Percentiles rank a stretch among this genome's conserved stretches.
phyloP scores from a whole-genome alignment of 148 eudicot genomes.

The Cornus suecica region DNA sequence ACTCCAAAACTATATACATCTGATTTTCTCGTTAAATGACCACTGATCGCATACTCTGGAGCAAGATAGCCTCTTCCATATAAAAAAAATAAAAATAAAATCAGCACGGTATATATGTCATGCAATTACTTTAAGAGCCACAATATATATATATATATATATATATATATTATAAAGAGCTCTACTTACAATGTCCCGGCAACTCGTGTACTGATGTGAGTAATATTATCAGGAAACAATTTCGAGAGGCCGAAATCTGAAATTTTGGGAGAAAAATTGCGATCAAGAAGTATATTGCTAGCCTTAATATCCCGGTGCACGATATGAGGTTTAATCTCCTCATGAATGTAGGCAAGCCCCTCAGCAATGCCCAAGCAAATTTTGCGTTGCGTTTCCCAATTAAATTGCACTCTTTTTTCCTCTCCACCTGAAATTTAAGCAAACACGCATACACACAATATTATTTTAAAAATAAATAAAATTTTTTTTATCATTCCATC shows the following conservation, averaged over 20 bases:
- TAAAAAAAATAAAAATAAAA: not conserved
- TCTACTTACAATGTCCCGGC: slow-evolving; percentile 18
- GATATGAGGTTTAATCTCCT: slow-evolving; percentile 6
- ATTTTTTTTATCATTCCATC: not conserved
- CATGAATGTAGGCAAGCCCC: slow-evolving; percentile 16
- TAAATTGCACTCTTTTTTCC: not conserved
- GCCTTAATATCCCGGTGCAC: slow-evolving; percentile 19
- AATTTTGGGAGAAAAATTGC: slow-evolving; percentile 7
- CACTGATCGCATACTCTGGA: slow-evolving; percentile 7
- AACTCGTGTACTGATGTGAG: slow-evolving; percentile 18
- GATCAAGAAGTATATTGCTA: slow-evolving; percentile 22
- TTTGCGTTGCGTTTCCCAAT: slow-evolving; percentile 4
- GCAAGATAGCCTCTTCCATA: slow-evolving; percentile 10
- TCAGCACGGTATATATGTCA: too few species aligned
- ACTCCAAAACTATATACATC: slow-evolving; percentile 7
- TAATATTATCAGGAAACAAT: slow-evolving; percentile 9
- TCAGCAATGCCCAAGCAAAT: slow-evolving; percentile 11
- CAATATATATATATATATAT: too few species aligned
- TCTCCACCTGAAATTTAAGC: not conserved
- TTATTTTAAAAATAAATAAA: too few species aligned
- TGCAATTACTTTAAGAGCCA: not conserved
- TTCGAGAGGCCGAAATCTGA: slow-evolving; percentile 22
- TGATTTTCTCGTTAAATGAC: slow-evolving; percentile 7
- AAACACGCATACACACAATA: not conserved
- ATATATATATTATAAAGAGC: too few species aligned